These are phyloP conservation scores for Potentilla sterilis DNA, from an alignment of 306 rosid species.

Conservation along the genomic window DNA sequence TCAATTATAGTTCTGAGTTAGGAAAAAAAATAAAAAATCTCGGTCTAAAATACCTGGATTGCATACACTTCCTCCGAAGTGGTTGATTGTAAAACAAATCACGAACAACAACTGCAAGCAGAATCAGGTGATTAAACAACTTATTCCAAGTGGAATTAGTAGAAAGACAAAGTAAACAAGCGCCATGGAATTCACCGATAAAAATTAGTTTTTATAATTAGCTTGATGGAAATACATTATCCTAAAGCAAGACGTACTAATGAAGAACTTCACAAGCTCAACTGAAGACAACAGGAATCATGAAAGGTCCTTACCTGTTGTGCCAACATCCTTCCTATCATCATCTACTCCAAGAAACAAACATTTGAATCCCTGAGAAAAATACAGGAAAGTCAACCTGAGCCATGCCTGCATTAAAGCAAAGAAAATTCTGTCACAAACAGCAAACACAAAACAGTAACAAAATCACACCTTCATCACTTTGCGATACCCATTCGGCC, in stretches of 20 bases:
- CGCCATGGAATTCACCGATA: neutral
- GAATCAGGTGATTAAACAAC: constrained; percentile 24
- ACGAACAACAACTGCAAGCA: constrained; percentile 64
- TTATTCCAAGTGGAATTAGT: constrained; percentile 7
- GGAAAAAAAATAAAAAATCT: no score
- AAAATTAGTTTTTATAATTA: neutral
- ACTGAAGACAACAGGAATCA: neutral
- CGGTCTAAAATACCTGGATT: constrained; percentile 58
- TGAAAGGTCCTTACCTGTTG: constrained; percentile 51
- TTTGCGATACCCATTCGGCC: constrained; percentile 88
- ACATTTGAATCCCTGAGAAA: constrained; percentile 77
- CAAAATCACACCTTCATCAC: constrained; percentile 63
- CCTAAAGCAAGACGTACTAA: neutral
- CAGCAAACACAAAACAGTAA: neutral
- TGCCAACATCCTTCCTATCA: constrained; percentile 81
- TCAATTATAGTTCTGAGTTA: no score
- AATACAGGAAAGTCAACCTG: constrained; percentile 29
- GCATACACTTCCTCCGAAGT: constrained; percentile 79
- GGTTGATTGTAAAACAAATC: constrained; percentile 98
- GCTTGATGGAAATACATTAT: neutral
- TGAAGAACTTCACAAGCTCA: constrained; percentile 6
- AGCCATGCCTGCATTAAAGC: constrained; percentile 28
- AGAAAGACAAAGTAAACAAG: neutral
- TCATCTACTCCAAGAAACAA: constrained; percentile 77
- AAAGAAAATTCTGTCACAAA: neutral